phyloP scores from a whole-genome alignment of 768 basidiomycete species.

The Gloeophyllum trabeum region DNA sequence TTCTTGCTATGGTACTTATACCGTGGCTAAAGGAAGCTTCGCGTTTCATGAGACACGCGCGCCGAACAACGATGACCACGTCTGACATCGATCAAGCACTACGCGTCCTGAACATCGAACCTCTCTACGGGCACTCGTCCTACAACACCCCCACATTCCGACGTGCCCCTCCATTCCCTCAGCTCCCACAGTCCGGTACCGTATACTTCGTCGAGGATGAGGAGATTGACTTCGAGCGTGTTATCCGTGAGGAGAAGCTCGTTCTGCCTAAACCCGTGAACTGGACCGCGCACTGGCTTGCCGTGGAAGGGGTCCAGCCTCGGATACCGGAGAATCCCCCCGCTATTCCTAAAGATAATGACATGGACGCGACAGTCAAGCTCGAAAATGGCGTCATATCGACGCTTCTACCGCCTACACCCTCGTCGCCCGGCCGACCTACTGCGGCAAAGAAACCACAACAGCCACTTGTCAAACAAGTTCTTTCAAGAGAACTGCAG shows the following conservation, averaged over 20 bases:
- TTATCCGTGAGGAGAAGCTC: conserved; percentile 80
- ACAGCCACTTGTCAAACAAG: conserved; percentile 80
- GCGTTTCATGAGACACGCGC: conserved; percentile 92
- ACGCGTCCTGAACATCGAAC: conserved; percentile 92
- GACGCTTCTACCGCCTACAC: conserved; percentile 15
- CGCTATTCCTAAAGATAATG: conserved; percentile 51
- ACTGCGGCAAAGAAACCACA: conserved; percentile 32
- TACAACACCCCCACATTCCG: conserved; percentile 54
- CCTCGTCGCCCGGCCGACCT: conserved; percentile 18
- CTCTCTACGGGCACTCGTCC: conserved; percentile 77
- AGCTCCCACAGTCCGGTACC: conserved; percentile 42
- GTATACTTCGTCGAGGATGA: conserved; percentile 96
- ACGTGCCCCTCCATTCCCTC: conserved; percentile 34
- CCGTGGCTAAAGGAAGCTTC: conserved; percentile 66
- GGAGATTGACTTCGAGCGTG: conserved; percentile 92
- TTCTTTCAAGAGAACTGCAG: conserved; percentile 88
- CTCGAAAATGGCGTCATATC: conserved; percentile 14
- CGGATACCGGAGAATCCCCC: conserved; percentile 94
- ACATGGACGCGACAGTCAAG: conserved; percentile 20
- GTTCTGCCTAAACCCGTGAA: conserved; percentile 67
- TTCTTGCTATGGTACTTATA: conserved; percentile 1
- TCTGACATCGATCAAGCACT: conserved; percentile 90
- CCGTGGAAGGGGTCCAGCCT: conserved; percentile 95
- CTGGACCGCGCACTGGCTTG: conserved; percentile 96
- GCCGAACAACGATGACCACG: conserved; percentile 81